Base-by-base conservation (phyloP, 1,284 basidiomycete species). In the Mycena sp. region DNA sequence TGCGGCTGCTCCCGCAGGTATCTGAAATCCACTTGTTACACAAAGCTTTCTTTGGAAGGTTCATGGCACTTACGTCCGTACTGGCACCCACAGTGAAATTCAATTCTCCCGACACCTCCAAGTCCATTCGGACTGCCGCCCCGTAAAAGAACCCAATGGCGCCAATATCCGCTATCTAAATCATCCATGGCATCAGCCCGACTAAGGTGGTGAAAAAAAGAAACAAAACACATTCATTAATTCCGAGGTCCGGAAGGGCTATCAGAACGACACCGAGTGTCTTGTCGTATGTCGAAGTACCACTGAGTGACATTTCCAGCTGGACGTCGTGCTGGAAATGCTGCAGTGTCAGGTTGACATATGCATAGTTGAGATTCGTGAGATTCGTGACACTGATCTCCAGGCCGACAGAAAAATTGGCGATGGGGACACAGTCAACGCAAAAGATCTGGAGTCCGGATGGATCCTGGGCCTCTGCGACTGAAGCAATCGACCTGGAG, bases 381-480 rank as follows among this genome's bases (percentile, higher is more conserved):
- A 29, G 23, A 28, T 35, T 43, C 11, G 4, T 28, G 16, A 51
- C 25, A 23, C 51, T n/a, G 11, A 63, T 16, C 41, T 63, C 61
- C 19, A 63, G 4, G 23, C 61, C 61, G 19, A 62, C 35, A 12
- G 61, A 35, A 38, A 62, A 57, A 16, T 52, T 26, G 23, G 25
- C 30, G 12, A 10, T 44, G 10, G 61, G 57, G 12, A 51, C 46
- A 21, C 60, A 62, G 48, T 62, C 49, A 12, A 51, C 41, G 26
- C 60, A 62, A 35, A 62, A 62, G 1, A 62, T 46, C 41, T 62
- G 53, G 7, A 62, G 48, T 4, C 54, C 54, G 6, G 14, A 16
- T 12, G 57, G 57, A 26, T 52, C 52, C 6, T 45, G 59, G 52
- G 43, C 17, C 4, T 17, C 2, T 11, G 46, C 52, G 10, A n/a